Evolutionary conservation across 176 grass and related monocot genomes (phyloP), one percentile per base, ranked within the genome.

Genomic region (Aegilops bicornis): DNA sequence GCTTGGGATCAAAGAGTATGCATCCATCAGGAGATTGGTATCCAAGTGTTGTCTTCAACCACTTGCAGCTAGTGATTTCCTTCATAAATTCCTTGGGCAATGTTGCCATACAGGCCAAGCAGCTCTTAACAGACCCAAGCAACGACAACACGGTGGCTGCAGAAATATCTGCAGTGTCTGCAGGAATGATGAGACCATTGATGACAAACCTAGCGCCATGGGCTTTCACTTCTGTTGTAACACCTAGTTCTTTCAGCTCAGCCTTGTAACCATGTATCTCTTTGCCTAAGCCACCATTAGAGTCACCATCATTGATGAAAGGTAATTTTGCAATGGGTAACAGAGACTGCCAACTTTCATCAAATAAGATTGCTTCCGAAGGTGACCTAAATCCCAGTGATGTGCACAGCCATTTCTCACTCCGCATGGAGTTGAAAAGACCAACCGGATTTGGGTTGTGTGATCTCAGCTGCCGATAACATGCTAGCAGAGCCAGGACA

Each of bases 41-140:
- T 23, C 95, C 95, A 45, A 86, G 45, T 14, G 70, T 68, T 27
- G 95, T 97, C 60, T 73, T 97, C 64, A 94, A 12, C 95, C 92
- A 97, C 13, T 78, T 87, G 67, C 76, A 87, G 63, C 52, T 71
- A 15, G 0, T 43, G 15, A 92, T 87, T 7, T 76, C 86, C 10
- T 88, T 19, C 27, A 42, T 9, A 48, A 94, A 94, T 60, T 50
- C 88, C 25, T 79, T 24, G 3, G 88, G 92, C 24, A 89, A 6
- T 54, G 3, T 23, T 12, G 10, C 20, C 7, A 0, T 36, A 17
- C 1, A 54, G 3, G 25, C 10, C 5, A 90, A 63, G 23, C 43
- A 87, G 25, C 42, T 78, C 25, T 19, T 36, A 10, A 97, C 77
- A 39, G 88, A 94, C 10, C 68, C 19, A 50, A 97, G 83, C 19